These are phyloP conservation scores for Microdochium paspali DNA, from an alignment of 2,329 filamentous ascomycete species.

Conservation along the genomic window DNA sequence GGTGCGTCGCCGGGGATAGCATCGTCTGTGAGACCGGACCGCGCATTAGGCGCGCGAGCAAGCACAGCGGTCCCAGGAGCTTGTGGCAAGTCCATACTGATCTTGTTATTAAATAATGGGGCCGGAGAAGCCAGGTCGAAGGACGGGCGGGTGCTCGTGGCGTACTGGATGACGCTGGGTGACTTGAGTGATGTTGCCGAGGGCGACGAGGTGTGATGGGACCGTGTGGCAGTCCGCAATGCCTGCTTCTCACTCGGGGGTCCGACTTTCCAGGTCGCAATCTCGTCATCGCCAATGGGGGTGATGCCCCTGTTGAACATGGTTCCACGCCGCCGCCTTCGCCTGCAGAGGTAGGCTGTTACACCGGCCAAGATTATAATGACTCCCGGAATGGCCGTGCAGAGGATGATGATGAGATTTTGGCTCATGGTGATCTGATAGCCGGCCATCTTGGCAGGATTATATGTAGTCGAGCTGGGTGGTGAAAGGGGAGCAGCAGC, in stretches of 20 bases:
- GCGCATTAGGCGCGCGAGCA: slow-evolving; percentile 52
- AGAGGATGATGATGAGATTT: slow-evolving; percentile 40
- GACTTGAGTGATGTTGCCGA: slow-evolving; percentile 31
- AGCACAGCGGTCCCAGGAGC: slow-evolving; percentile 40
- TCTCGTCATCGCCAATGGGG: slow-evolving; percentile 56
- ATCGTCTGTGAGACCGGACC: slow-evolving; percentile 53
- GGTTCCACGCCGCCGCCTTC: slow-evolving; percentile 25
- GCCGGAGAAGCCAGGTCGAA: slow-evolving; percentile 21
- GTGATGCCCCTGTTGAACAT: slow-evolving; percentile 47
- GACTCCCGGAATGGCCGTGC: slow-evolving; percentile 37
- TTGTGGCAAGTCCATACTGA: slow-evolving; percentile 31
- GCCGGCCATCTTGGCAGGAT: background rate
- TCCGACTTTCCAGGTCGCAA: slow-evolving; percentile 50
- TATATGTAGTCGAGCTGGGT: background rate
- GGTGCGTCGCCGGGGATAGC: slow-evolving; percentile 49
- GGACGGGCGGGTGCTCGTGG: slow-evolving; percentile 20
- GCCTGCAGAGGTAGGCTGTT: slow-evolving; percentile 25
- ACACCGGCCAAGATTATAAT: slow-evolving; percentile 21
- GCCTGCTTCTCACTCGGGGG: slow-evolving; percentile 19
- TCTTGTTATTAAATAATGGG: slow-evolving; percentile 25
- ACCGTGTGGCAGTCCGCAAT: slow-evolving; percentile 11
- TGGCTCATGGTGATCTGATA: slow-evolving; percentile 15
- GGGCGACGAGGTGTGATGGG: slow-evolving; percentile 23
- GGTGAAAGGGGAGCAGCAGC: too few relatives aligned
- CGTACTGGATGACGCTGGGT: slow-evolving; percentile 45